These are phyloP conservation scores for Talaromyces sp. DNA, from an alignment of 2,329 filamentous ascomycete species.

Conservation along the genomic window DNA sequence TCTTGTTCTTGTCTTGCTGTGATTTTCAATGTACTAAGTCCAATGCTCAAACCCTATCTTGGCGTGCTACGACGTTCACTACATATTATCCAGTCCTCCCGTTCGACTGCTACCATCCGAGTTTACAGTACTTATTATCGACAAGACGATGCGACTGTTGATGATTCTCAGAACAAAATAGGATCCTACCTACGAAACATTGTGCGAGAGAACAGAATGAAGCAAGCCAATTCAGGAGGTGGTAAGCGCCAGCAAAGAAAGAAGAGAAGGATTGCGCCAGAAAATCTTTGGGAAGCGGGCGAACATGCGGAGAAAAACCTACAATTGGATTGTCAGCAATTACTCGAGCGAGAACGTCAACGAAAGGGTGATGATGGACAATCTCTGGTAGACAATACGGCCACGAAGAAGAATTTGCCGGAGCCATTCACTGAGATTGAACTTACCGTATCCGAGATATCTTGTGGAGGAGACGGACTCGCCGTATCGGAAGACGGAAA, in stretches of 20 bases:
- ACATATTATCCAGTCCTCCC: background rate
- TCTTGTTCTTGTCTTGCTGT: background rate
- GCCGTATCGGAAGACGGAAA: slow-evolving; percentile 64
- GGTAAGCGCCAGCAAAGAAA: slow-evolving; percentile 28
- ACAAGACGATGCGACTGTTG: background rate
- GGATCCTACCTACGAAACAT: slow-evolving; percentile 1
- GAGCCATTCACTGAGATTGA: slow-evolving; percentile 71
- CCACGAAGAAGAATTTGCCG: slow-evolving; percentile 47
- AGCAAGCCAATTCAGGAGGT: slow-evolving; percentile 21
- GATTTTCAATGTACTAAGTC: background rate
- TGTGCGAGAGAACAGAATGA: slow-evolving; percentile 22
- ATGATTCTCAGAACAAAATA: background rate
- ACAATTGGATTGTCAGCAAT: slow-evolving; percentile 55
- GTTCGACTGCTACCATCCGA: background rate
- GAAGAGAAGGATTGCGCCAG: slow-evolving; percentile 53
- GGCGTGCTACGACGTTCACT: slow-evolving; percentile 3
- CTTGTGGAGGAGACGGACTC: slow-evolving; percentile 88
- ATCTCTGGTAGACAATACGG: slow-evolving; percentile 23
- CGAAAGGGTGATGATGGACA: slow-evolving; percentile 20
- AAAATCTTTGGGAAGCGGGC: slow-evolving; percentile 52
- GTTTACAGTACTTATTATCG: background rate
- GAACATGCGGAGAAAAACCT: slow-evolving; percentile 66
- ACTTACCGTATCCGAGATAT: slow-evolving; percentile 74
- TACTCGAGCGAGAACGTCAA: slow-evolving; percentile 30
- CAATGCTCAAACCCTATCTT: slow-evolving; percentile 10